These are phyloP conservation scores for Penicillium lagena DNA, from an alignment of 495 filamentous ascomycete genomes.

Conservation along the genomic window DNA sequence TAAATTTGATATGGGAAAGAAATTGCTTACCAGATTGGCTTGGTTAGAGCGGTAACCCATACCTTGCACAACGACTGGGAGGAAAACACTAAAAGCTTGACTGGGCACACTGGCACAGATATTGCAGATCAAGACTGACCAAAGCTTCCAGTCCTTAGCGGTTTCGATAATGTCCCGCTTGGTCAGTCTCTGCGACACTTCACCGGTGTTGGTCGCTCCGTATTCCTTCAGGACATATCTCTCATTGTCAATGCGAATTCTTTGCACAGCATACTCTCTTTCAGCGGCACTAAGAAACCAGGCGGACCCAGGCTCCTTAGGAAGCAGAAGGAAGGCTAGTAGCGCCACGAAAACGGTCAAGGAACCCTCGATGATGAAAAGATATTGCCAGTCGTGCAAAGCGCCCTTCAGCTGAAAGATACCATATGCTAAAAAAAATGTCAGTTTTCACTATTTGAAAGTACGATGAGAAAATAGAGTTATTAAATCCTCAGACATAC, in stretches of 20 bases:
- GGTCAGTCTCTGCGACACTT: constrained; percentile 16
- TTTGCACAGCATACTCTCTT: constrained; percentile 33
- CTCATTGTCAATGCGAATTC: constrained; percentile 20
- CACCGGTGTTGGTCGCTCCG: neutral
- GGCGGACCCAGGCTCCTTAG: constrained; percentile 39
- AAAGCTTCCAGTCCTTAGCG: constrained; percentile 45
- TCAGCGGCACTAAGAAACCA: constrained; percentile 49
- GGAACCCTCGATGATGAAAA: constrained; percentile 50
- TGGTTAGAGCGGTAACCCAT: constrained; percentile 19
- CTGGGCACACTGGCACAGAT: constrained; percentile 47
- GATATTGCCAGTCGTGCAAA: constrained; percentile 39
- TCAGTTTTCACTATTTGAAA: neutral
- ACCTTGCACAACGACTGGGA: constrained; percentile 39
- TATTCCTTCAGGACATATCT: neutral
- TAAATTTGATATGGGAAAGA: too few relatives aligned
- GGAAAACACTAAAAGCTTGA: constrained; percentile 49
- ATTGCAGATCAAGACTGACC: constrained; percentile 43
- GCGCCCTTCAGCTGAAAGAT: neutral
- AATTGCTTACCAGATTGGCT: constrained; percentile 4
- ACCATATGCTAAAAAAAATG: neutral
- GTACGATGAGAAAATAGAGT: neutral
- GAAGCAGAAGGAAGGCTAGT: constrained; percentile 43
- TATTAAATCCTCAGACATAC: neutral
- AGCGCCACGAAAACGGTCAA: constrained; percentile 41
- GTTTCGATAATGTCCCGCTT: constrained; percentile 43